These are phyloP conservation scores for Ceratobasidium sp. DNA, from an alignment of 1,284 basidiomycete species.

Conservation along the genomic window DNA sequence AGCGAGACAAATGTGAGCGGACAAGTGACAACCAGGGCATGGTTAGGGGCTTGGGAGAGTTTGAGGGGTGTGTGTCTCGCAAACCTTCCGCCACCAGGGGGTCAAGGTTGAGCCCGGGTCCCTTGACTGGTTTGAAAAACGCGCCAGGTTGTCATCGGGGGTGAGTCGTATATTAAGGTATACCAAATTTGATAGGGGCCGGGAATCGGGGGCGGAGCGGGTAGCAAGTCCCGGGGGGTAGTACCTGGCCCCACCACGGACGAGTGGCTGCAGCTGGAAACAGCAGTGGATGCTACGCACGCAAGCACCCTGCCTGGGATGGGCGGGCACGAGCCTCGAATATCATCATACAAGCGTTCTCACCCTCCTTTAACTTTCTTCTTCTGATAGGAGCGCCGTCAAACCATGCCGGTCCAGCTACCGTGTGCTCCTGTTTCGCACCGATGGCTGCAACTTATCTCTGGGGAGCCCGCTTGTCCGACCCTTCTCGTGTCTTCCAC, in stretches of 20 bases:
- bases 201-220: neutral
- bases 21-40: neutral
- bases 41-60: constrained; percentile 14
- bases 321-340: neutral
- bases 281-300: neutral
- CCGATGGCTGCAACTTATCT: too few species aligned
- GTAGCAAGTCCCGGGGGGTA: neutral
- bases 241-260: too few species aligned
- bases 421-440: neutral
- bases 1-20: constrained; percentile 1
- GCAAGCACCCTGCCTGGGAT: neutral
- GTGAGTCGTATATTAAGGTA: neutral
- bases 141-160: neutral
- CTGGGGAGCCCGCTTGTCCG: too few species aligned
- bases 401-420: neutral
- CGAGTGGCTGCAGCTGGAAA: neutral
- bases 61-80: too few species aligned
- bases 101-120: too few species aligned
- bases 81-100: too few species aligned
- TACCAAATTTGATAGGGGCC: neutral
- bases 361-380: neutral
- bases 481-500: neutral
- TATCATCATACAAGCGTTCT: neutral
- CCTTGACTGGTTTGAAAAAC: too few species aligned
- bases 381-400: constrained; percentile 10